Conservation (phyloP, 2,329 filamentous ascomycete genomes). For the Elsinoe australis region DNA sequence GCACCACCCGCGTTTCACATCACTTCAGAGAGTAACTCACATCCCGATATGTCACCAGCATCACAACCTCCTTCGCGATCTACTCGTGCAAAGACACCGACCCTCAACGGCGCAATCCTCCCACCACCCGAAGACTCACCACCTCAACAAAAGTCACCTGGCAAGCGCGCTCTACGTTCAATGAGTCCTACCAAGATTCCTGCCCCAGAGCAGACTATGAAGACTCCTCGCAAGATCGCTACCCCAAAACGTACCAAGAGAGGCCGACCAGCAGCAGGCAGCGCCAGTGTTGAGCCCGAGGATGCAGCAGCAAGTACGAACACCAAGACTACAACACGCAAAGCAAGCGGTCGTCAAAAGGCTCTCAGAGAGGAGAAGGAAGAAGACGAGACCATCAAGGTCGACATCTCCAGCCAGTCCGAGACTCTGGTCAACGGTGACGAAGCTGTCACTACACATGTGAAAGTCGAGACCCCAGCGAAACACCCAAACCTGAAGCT, state of each 20-base stretch:
- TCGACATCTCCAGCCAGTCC: slow-evolving; percentile 61
- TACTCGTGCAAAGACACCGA: slow-evolving; percentile 12
- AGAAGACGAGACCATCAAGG: slow-evolving; percentile 49
- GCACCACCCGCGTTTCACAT: slow-evolving; percentile 68
- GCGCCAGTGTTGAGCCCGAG: slow-evolving; percentile 25
- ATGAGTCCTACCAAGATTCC: slow-evolving; percentile 48
- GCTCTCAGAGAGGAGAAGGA: slow-evolving; percentile 27
- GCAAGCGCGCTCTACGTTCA: slow-evolving; percentile 52
- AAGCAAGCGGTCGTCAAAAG: slow-evolving; percentile 37
- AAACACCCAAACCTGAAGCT: slow-evolving; percentile 59
- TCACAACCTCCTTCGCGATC: slow-evolving; percentile 23
- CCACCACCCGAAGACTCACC: slow-evolving; percentile 21
- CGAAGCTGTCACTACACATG: slow-evolving; percentile 60
- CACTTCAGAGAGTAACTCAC: background rate
- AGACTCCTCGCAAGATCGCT: slow-evolving; percentile 39
- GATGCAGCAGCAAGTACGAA: slow-evolving; percentile 17
- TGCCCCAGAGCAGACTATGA: slow-evolving; percentile 23
- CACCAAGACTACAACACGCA: slow-evolving; percentile 15
- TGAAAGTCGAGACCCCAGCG: slow-evolving; percentile 68
- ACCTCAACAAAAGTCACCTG: slow-evolving; percentile 33
- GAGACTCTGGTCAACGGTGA: slow-evolving; percentile 45
- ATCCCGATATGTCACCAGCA: slow-evolving; percentile 25
- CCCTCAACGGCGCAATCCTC: slow-evolving; percentile 9
- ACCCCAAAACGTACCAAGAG: slow-evolving; percentile 47
- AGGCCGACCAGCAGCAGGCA: slow-evolving; percentile 29